phyloP scores from a whole-genome alignment of 2,329 filamentous ascomycete species.

The Teratosphaeria viscida region DNA sequence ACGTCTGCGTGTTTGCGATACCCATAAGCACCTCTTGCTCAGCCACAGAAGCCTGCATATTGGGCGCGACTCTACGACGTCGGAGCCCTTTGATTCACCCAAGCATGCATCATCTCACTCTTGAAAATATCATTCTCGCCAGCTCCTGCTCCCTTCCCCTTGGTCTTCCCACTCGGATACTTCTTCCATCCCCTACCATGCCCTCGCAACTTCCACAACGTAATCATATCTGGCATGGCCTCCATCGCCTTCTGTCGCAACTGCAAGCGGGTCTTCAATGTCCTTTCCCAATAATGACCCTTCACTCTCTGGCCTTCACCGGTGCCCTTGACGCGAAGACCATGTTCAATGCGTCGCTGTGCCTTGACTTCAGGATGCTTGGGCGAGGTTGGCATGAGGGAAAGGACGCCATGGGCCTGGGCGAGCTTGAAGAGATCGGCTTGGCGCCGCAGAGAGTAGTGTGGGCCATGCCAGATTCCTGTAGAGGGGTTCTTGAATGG shows the following conservation, averaged over 20 bases:
- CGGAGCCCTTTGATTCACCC: constrained; percentile 6
- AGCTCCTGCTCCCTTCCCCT: neutral
- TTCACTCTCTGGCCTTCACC: constrained; percentile 87
- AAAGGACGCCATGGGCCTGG: constrained; percentile 38
- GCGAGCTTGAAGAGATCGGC: constrained; percentile 86
- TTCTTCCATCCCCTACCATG: constrained; percentile 67
- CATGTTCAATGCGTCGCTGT: constrained; percentile 63
- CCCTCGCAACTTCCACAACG: constrained; percentile 85
- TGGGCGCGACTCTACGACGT: neutral
- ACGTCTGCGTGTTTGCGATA: neutral
- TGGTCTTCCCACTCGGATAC: constrained; percentile 43
- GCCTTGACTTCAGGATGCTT: constrained; percentile 49
- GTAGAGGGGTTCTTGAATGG: constrained; percentile 68
- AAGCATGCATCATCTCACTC: constrained; percentile 6
- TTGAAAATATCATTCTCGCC: constrained; percentile 5
- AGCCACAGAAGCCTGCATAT: neutral
- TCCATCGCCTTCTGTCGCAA: constrained; percentile 85
- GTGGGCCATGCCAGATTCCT: constrained; percentile 72
- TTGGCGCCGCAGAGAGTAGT: constrained; percentile 75
- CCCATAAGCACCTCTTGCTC: neutral
- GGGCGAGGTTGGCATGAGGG: constrained; percentile 23
- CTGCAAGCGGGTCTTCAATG: constrained; percentile 72
- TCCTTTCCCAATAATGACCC: constrained; percentile 87
- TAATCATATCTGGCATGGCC: constrained; percentile 85
- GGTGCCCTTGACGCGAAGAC: constrained; percentile 79